phyloP scores from a whole-genome alignment of 2,329 filamentous ascomycete genomes.

The Beauveria caledonica region DNA sequence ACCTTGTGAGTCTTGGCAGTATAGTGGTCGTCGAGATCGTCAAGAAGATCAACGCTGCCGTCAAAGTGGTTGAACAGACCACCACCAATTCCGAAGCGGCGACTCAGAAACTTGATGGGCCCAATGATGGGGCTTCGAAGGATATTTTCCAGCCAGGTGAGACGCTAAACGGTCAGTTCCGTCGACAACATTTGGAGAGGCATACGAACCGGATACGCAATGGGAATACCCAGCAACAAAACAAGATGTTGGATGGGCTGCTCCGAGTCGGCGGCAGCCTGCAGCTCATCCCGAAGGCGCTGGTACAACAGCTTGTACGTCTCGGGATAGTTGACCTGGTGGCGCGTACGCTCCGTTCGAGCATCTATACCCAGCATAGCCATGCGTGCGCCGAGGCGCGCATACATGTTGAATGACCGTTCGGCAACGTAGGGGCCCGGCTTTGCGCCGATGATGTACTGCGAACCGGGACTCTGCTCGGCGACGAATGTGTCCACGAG shows the following conservation, averaged over 20 bases:
- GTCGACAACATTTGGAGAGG: not conserved
- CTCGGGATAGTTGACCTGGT: constrained; percentile 90
- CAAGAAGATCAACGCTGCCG: constrained; percentile 83
- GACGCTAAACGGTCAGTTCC: constrained; percentile 40
- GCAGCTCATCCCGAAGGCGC: constrained; percentile 66
- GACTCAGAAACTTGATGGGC: constrained; percentile 81
- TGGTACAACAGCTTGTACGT: constrained; percentile 81
- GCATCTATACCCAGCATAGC: constrained; percentile 87
- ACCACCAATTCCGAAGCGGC: constrained; percentile 78
- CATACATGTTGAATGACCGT: constrained; percentile 77
- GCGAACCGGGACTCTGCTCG: constrained; percentile 47
- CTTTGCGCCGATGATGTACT: constrained; percentile 69
- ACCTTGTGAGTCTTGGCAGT: constrained; percentile 86
- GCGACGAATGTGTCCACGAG: constrained; percentile 66
- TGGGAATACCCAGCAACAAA: constrained; percentile 77
- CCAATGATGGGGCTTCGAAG: constrained; percentile 79
- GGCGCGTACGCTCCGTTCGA: constrained; percentile 84
- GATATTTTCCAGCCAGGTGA: constrained; percentile 96
- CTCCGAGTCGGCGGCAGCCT: constrained; percentile 53
- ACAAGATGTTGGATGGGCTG: constrained; percentile 84
- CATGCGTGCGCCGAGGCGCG: constrained; percentile 72
- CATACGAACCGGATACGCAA: constrained; percentile 64
- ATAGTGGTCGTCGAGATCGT: constrained; percentile 94
- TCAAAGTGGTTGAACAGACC: constrained; percentile 91
- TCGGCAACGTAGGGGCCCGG: constrained; percentile 87